Evolutionary conservation across 139 green algal genomes (phyloP).

Genomic region (Coccomyxa sp.): DNA sequence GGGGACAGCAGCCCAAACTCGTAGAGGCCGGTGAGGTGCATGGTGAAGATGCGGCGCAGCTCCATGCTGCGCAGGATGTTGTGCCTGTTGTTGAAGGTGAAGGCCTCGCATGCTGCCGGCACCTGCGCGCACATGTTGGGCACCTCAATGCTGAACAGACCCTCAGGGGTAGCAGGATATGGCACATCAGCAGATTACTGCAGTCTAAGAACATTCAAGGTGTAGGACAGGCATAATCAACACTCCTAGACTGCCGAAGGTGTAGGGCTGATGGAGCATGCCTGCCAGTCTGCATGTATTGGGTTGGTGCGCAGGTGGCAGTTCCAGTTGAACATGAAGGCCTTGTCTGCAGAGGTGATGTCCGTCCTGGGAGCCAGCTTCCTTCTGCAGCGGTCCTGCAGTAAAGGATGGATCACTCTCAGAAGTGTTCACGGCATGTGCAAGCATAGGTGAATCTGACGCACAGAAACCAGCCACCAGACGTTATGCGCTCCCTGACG

Average conservation of each 20-base stretch:
- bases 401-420: too few relatives aligned
- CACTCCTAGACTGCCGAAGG: background rate
- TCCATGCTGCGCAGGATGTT: background rate
- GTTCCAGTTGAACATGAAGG: conserved; percentile 12
- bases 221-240: too few relatives aligned
- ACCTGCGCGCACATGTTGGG: background rate
- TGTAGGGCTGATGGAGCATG: background rate
- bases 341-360: background rate
- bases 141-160: background rate
- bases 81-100: background rate
- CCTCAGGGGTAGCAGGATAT: background rate
- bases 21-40: background rate
- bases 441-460: background rate
- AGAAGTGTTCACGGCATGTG: background rate
- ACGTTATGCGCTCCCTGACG: too few relatives aligned
- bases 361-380: background rate
- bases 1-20: background rate
- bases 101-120: background rate
- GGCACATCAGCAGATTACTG: background rate
- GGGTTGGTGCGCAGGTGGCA: background rate
- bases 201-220: too few relatives aligned
- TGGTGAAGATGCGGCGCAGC: background rate
- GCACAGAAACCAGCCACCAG: background rate
- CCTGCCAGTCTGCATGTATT: background rate
- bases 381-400: background rate